Conservation (phyloP, 2,329 filamentous ascomycete species). For the Dactylellina drechsleri region DNA sequence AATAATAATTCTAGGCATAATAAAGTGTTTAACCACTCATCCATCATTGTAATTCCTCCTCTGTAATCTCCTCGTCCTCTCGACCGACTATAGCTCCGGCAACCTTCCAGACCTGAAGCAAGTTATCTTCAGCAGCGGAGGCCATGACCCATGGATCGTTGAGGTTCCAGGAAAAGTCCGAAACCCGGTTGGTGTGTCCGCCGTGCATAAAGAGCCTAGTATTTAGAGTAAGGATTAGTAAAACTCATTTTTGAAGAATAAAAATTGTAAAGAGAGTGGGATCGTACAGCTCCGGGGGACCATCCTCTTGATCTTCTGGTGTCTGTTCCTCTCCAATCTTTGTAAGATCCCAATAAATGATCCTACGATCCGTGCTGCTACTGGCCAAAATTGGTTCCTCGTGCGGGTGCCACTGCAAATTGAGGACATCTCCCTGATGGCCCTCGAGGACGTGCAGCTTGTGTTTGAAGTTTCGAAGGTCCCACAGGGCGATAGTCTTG, state of each 20-base stretch:
- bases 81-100: constrained; percentile 82
- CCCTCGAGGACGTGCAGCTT: constrained; percentile 91
- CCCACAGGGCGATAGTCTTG: constrained; percentile 95
- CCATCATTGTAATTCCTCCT: constrained; percentile 34
- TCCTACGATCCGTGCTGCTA: constrained; percentile 88
- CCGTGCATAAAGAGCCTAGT: constrained; percentile 94
- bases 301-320: constrained; percentile 93
- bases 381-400: constrained; percentile 90
- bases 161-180: constrained; percentile 97
- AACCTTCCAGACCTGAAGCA: constrained; percentile 94
- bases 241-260: too few species aligned
- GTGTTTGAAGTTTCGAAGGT: constrained; percentile 87
- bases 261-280: neutral
- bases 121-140: constrained; percentile 94
- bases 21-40: too few species aligned
- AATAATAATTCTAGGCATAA: too few species aligned
- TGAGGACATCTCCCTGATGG: constrained; percentile 89
- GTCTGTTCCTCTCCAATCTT: constrained; percentile 92
- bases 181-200: constrained; percentile 94
- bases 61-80: constrained; percentile 73
- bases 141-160: constrained; percentile 97
- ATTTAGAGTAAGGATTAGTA: constrained; percentile 1
- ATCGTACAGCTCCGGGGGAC: constrained; percentile 88
- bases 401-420: constrained; percentile 91
- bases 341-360: constrained; percentile 96